Evolutionary conservation across 352 stramenopile genomes (phyloP), one percentile per base, ranked within the genome.

Genomic region (Phytopythium ostracodes): DNA sequence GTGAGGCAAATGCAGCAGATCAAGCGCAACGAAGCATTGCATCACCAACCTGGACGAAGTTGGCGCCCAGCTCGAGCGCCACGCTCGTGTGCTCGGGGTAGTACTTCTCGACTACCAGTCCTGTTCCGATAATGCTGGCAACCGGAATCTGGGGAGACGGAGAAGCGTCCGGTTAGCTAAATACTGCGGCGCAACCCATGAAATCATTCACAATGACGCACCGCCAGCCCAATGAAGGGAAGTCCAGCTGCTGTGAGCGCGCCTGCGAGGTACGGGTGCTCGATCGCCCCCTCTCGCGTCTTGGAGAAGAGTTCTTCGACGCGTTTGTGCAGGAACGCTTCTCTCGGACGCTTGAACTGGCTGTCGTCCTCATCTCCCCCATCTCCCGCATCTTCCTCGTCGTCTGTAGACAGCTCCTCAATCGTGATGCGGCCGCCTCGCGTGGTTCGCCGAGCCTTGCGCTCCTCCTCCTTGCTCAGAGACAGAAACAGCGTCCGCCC

Each of bases 31-130:
- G 22, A 65, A 22, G 10, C 18, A 36, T 40, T 15, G 60, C 24
- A 44, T 0, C 17, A 24, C 42, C 2, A 47, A 90, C 79, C 72
- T 94, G 81, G 22, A 91, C 72, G 58, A 91, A 92, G 64, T 92
- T 91, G 20, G 67, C 72, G 29, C 73, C 72, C 35, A 94, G 72
- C 59, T 92, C 85, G 24, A 92, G 54, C 4, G 79, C 84, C 59
- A 94, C 53, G 50, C 70, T 76, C 33, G 81, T 74, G 62, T 90
- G 80, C 56, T 94, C 82, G 0, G 85, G 85, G 44, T 89, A 94
- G 65, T 90, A 89, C 60, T 85, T 89, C 65, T 94, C 85, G 24
- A 92, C 61, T 50, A 89, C 75, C 18, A 94, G 70, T n/a, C 77
- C 82, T 8, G 89, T 55, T 14, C 82, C 85, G 17, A 90, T 71